Evolutionary conservation across 192 early-diverging fungal species (phyloP), one percentile per base, ranked within the genome.

Genomic region (Funneliformis mosseae): DNA sequence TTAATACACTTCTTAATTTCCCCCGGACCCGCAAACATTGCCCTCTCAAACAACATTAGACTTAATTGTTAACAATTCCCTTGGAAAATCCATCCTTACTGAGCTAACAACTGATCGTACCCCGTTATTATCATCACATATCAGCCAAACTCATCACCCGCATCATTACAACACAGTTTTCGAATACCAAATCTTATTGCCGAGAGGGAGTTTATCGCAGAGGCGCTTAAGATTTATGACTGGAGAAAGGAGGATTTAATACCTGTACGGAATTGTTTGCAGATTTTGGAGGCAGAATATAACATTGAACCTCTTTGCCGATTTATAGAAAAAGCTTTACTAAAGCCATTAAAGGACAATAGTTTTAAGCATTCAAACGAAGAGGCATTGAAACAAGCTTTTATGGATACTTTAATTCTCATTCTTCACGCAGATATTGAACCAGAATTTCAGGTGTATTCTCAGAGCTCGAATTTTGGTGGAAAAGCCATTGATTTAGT

Each of bases 61-160:
- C 42, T 72, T 72, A 45, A 72, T 72, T 72, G 39, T 72, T 18
- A 72, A 72, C 70, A 72, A 72, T 72, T 9, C 39, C 39, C 70
- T 72, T 72, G 70, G 39, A 12, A 72, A 72, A 72, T 43, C 42
- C 7, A 45, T 72, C 6, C 39, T 72, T 72, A 72, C 70, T 45
- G 70, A 71, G 69, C 69, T 71, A 39, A 38, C 5, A 27, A 71
- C 69, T 71, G 66, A 67, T 67, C 66, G 66, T 67, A 67, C 10
- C 23, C 69, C 69, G 5, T 71, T 71, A 25, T 41, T 71, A 25
- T 71, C 38, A 25, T 71, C 11, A 71, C 69, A 39, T 71, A 71
- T 71, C 14, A 63, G 1, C 62, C 62, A 63, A 23, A 63, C 50
- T 3, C 33, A 33, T 33, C 33, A 33, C 33, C 33, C 33, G 33